phyloP scores from a whole-genome alignment of 2,329 filamentous ascomycete species.

The Trichoderma sp. region DNA sequence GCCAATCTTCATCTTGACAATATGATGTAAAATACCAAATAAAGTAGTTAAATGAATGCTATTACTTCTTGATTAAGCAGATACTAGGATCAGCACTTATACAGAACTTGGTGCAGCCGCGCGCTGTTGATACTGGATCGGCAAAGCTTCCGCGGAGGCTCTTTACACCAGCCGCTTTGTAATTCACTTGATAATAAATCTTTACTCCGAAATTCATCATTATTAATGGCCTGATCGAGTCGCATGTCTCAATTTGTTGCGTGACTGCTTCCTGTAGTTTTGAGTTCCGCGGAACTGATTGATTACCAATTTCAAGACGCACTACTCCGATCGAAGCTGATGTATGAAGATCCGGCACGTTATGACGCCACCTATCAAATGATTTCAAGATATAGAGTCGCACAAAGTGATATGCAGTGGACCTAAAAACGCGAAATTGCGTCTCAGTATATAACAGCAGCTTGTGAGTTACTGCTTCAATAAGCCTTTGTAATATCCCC shows the following conservation, averaged over 20 bases:
- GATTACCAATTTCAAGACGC: not conserved
- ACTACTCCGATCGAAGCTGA: not conserved
- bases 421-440: not conserved
- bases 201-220: not conserved
- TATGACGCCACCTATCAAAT: not conserved
- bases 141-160: not conserved
- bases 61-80: not conserved
- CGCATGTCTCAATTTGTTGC: not conserved
- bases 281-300: not conserved
- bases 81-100: not conserved
- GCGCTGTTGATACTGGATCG: not conserved
- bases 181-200: not conserved
- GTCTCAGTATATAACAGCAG: not conserved
- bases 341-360: not conserved
- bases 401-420: not conserved
- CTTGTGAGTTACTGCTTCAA: not conserved
- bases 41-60: not conserved
- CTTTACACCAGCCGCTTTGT: not conserved
- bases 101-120: not conserved
- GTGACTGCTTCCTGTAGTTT: not conserved
- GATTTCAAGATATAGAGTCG: not conserved
- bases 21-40: not conserved
- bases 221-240: not conserved
- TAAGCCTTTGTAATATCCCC: not conserved
- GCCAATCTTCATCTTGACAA: not conserved